Conservation (phyloP, 495 filamentous ascomycete genomes). For the Penicillium cinerascens region DNA sequence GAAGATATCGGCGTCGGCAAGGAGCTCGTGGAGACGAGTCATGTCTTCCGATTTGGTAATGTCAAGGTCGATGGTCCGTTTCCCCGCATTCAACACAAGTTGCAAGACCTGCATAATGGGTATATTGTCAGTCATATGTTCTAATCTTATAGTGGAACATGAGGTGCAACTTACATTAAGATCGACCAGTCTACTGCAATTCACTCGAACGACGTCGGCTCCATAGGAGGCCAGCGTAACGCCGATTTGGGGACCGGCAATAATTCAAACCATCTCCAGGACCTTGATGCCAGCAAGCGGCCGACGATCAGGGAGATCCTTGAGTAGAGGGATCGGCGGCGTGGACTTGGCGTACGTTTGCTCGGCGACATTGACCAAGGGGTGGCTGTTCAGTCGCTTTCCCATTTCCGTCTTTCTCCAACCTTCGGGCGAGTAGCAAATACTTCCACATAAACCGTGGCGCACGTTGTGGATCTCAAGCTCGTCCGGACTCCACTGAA, state of each 20-base stretch:
- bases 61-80: slow-evolving; percentile 51
- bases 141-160: not conserved
- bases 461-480: slow-evolving; percentile 24
- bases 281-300: slow-evolving; percentile 58
- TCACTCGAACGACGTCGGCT: slow-evolving; percentile 58
- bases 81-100: slow-evolving; percentile 6
- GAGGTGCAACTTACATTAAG: not conserved
- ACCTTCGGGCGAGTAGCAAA: slow-evolving; percentile 20
- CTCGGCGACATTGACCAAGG: slow-evolving; percentile 14
- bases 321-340: slow-evolving; percentile 8
- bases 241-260: slow-evolving; percentile 53
- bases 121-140: not conserved
- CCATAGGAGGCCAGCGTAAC: slow-evolving; percentile 53
- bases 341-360: slow-evolving; percentile 4
- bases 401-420: slow-evolving; percentile 29
- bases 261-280: slow-evolving; percentile 55
- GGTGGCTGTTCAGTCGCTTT: slow-evolving; percentile 16
- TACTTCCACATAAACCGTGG: slow-evolving; percentile 25
- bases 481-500: slow-evolving; percentile 19
- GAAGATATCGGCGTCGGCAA: slow-evolving; percentile 54
- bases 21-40: slow-evolving; percentile 37
- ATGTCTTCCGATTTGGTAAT: slow-evolving; percentile 45
- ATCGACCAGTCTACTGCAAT: slow-evolving; percentile 24
- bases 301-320: slow-evolving; percentile 10
- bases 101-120: not conserved